Percentiles rank a stretch among this genome's conserved stretches.
phyloP scores from a whole-genome alignment of 192 early-diverging fungal genomes.

The Podila minutissima region DNA sequence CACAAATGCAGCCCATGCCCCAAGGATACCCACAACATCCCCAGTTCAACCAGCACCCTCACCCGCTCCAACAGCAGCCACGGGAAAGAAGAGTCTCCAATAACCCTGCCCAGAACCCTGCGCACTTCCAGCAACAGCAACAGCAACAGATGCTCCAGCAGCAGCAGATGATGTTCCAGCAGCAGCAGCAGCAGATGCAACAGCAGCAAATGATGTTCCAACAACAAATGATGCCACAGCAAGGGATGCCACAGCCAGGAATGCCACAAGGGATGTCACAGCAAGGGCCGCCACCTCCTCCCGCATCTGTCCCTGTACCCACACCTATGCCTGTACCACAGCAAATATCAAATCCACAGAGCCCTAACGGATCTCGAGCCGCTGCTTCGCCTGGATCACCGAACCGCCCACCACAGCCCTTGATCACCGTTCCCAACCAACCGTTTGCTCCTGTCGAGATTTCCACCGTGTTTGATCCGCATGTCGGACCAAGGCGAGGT shows the following conservation, averaged over 20 bases:
- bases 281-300: background rate
- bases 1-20: background rate
- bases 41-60: constrained; percentile 2
- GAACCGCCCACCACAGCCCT: constrained; percentile 5
- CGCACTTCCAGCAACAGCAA: constrained; percentile 29
- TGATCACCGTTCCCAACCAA: background rate
- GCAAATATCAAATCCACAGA: constrained; percentile 12
- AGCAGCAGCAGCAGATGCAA: constrained; percentile 42
- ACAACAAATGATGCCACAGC: background rate
- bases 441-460: constrained; percentile 23
- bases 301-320: constrained; percentile 17
- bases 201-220: constrained; percentile 34
- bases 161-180: constrained; percentile 38
- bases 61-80: constrained; percentile 18
- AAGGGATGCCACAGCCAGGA: background rate
- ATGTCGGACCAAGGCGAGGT: constrained; percentile 42
- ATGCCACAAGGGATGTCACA: background rate
- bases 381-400: constrained; percentile 43
- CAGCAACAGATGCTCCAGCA: constrained; percentile 22
- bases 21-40: constrained; percentile 9
- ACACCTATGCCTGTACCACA: constrained; percentile 7
- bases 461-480: constrained; percentile 27
- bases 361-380: constrained; percentile 29
- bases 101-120: constrained; percentile 15
- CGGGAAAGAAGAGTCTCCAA: constrained; percentile 13